Base-by-base conservation (phyloP, 164 flowering plant species). In the Berberis vulgaris region DNA sequence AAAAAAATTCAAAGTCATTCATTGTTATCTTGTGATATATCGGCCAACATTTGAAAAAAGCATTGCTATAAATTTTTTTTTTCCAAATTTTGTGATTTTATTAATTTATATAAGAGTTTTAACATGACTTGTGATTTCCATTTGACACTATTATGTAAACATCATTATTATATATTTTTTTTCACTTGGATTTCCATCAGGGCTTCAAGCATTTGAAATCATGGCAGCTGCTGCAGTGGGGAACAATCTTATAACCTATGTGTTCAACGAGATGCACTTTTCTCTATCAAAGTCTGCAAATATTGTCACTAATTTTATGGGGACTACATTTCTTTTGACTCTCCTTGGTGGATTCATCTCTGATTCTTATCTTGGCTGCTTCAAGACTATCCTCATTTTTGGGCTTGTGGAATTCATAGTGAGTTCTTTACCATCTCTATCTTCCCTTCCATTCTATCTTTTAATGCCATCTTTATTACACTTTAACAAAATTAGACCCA, bases 191-290 rank as follows among this genome's bases (percentile, higher is more conserved):
- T 65, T 47, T 5, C 10, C 26, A 10, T n/a, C 83, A 88, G 97
- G 97, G 12, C 74, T 91, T 6, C 89, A 87, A 80, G 82, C 80
- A 49, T 91, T 87, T 75, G 97, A 94, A 81, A 91, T 86, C 57
- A 88, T 88, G 96, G 97, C 80, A 54, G 87, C 91, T 38, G 96
- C 95, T 12, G 96, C 91, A 47, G 96, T 88, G 50, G 98, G 97
- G 72, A 88, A 86, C 85, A 94, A 90, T 67, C 89, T 94, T 47
- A 88, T 88, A 67, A 86, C 91, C 2, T 94, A 94, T 76, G 80
- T 88, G 61, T 80, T 91, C 67, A 83, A 84, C 58, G 93, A 91
- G 68, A 88, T 94, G 98, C 96, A 94, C 70, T 88, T 82, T 76
- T 67, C 96, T 0, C 69, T 94, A 68, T 72, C 97, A 49, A 79